Evolutionary conservation across 805 yeast genomes (phyloP).

Genomic region (Dipodascus geniculatus): DNA sequence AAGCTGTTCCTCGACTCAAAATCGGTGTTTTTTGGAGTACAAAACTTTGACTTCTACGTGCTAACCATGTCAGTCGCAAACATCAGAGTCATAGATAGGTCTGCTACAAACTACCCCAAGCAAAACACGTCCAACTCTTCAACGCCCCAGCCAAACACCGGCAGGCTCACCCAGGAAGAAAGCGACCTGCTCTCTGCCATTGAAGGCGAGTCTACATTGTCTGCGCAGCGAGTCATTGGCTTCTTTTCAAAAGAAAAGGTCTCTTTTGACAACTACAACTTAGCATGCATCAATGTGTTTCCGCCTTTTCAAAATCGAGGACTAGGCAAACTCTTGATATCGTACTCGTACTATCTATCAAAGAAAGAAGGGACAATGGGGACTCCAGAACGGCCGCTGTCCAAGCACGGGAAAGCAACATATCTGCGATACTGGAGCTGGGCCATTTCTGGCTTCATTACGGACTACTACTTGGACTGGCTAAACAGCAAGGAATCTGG

Average conservation of each 20-base stretch:
- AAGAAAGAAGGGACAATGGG: constrained; percentile 49
- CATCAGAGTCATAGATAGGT: background rate
- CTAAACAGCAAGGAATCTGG: background rate
- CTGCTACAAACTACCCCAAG: constrained; percentile 1
- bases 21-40: constrained; percentile 72
- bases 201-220: constrained; percentile 13
- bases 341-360: constrained; percentile 72
- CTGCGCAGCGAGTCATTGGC: constrained; percentile 54
- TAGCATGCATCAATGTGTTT: constrained; percentile 83
- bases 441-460: constrained; percentile 27
- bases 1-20: constrained; percentile 84
- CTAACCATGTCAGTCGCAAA: constrained; percentile 13
- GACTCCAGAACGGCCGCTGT: constrained; percentile 88
- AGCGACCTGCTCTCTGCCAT: constrained; percentile 6
- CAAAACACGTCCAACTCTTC: background rate
- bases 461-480: constrained; percentile 2
- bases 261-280: constrained; percentile 66
- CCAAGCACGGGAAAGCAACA: constrained; percentile 65
- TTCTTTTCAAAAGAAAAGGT: constrained; percentile 81
- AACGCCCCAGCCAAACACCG: background rate
- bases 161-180: background rate
- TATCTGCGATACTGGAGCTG: constrained; percentile 71
- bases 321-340: constrained; percentile 69
- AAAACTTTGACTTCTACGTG: constrained; percentile 69
- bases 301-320: constrained; percentile 83